A percentile compares a stretch with the other conserved stretches of the same genome.
Conservation (phyloP, 164 flowering plant genomes). For the Tinospora cordifolia region DNA sequence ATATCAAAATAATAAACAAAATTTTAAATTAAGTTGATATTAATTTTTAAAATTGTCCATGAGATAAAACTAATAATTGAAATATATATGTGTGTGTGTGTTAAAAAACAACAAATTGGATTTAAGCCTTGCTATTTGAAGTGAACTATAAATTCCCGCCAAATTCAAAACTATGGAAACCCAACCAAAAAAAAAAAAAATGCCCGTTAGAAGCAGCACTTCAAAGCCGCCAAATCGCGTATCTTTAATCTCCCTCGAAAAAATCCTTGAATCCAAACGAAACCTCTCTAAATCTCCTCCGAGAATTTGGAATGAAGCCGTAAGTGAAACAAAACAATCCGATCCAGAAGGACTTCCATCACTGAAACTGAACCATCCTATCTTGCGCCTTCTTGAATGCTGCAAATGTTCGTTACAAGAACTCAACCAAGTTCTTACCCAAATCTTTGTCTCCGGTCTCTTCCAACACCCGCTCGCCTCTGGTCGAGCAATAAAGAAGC, state of each 20-base stretch:
- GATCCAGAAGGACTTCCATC: constrained; percentile 10
- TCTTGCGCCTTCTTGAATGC: constrained; percentile 41
- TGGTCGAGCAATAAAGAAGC: constrained; percentile 44
- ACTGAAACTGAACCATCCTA: constrained; percentile 34
- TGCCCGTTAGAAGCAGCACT: constrained; percentile 16
- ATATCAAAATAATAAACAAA: too few species aligned
- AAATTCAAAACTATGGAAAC: too few species aligned
- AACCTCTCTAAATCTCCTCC: constrained; percentile 31
- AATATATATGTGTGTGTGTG: too few species aligned
- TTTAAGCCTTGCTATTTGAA: too few species aligned
- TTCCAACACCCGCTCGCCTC: constrained; percentile 42
- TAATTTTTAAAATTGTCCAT: too few species aligned
- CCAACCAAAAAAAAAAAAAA: constrained; percentile 4
- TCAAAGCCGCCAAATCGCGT: constrained; percentile 1
- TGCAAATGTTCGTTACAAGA: constrained; percentile 11
- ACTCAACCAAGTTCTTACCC: constrained; percentile 51
- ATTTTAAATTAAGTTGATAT: too few species aligned
- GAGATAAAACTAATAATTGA: too few species aligned
- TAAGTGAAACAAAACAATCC: constrained; percentile 6
- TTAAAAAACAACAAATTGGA: too few species aligned
- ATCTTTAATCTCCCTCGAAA: constrained; percentile 24
- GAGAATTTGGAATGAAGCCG: constrained; percentile 24
- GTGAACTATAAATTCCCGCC: too few species aligned
- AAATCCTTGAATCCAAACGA: constrained; percentile 32
- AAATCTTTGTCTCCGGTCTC: constrained; percentile 41